Evolutionary conservation across 352 stramenopile species (phyloP), one percentile per base, ranked within the genome.

Genomic region (Phytophthora lateralis): DNA sequence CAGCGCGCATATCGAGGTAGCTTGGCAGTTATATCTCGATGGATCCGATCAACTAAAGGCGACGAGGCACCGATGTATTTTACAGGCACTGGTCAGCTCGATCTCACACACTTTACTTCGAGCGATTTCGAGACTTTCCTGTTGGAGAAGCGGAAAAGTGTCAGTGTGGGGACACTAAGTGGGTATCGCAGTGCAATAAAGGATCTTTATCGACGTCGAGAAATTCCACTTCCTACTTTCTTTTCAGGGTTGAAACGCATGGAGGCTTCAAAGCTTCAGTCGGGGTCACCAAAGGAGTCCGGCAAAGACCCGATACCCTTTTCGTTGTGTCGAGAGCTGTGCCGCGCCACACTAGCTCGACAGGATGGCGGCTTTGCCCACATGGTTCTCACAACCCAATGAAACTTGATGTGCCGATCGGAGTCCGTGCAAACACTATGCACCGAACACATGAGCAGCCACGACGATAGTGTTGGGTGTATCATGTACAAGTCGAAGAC

Each of bases 401-500:
- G 54, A 54, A 69, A 73, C 41, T 6, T 69, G 0, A 68, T 68
- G 64, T 68, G 57, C 12, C 30, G 30, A 4, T 37, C 30, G 4
- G 30, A 37, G 12, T 37, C 30, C 3, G 30, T 35, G 2, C 30
- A 35, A 3, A 35, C 30, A 15, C 8, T 67, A 6, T 17, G 55
- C 17, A 60, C 20, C 15, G 55, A 51, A 7, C 52, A 64, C 24
- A 34, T 69, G 0, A 21, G 44, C 1, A 32, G 0, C 17, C 30
- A 29, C 12, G 43, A 66, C 14, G 55, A 70, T 14, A 70, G 52
- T 15, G 34, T 71, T 1, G 51, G 66, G 4, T 63, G 44, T 30
- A 27, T 63, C 1, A 24, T 73, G 14, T 37, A 63, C 44, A 74
- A 74, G 42, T 58, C 59, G 0, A 70, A 74, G 41, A 56, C 41